Percentiles rank a stretch among this genome's conserved stretches.
Evolutionary conservation across 345 rosid species (phyloP).

Genomic region (Theobroma cacao): DNA sequence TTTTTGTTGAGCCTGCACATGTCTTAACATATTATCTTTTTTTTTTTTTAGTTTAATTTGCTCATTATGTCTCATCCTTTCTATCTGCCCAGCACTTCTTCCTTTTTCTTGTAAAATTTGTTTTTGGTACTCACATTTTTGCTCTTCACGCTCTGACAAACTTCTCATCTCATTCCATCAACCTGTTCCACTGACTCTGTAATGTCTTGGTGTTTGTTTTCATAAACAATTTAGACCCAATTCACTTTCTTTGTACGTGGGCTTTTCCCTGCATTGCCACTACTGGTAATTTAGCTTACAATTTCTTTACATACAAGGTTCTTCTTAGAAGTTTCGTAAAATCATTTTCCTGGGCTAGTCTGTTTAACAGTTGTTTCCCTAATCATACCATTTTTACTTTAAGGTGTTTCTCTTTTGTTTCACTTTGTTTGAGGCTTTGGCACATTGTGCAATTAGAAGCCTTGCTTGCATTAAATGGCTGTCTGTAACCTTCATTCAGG

Average conservation of each 20-base stretch:
- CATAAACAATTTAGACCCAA: not conserved
- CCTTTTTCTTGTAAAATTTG: not conserved
- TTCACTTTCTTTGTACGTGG: not conserved
- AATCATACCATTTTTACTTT: not conserved
- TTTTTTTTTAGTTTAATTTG: not conserved
- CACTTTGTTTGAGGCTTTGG: not conserved
- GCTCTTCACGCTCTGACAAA: not conserved
- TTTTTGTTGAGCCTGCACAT: not conserved
- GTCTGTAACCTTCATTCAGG: not conserved
- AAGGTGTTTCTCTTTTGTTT: not conserved
- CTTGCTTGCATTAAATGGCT: not conserved
- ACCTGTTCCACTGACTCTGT: not conserved
- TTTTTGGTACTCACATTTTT: not conserved
- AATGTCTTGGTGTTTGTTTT: not conserved
- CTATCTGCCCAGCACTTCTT: not conserved
- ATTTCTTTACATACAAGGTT: not conserved
- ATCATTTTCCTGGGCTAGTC: not conserved
- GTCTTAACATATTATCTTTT: not conserved
- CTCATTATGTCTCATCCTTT: not conserved
- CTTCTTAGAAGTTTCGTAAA: not conserved
- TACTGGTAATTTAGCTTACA: not conserved
- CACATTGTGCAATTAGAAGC: not conserved
- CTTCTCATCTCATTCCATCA: not conserved
- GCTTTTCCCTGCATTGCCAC: not conserved
- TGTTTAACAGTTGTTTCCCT: not conserved